Base-by-base conservation (phyloP, 257 asterid genomes). In the Solanum chiquidenum region DNA sequence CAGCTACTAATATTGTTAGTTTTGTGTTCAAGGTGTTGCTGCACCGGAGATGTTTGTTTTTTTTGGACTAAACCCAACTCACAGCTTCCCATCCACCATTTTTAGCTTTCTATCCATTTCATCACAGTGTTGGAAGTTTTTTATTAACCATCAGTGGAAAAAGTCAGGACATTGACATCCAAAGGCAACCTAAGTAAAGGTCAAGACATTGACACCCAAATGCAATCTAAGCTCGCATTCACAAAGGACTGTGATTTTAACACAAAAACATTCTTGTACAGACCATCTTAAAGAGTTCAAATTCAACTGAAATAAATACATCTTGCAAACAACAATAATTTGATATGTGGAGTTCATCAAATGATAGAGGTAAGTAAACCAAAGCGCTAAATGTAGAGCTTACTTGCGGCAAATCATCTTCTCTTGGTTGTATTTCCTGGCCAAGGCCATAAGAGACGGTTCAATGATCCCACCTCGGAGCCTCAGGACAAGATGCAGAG, bases 391-490 rank as follows among this genome's bases (percentile, higher is more conserved):
- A 8, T 10, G 42, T 5, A 82, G 69, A 49, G 35, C 93, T 88
- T 88, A 94, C 96, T 93, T 93, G 94, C 96, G 95, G 92, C 96
- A 94, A 87, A 94, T 94, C 93, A 90, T 93, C 92, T 94, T 94
- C 9, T 93, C 95, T 89, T 94, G 96, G 38, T 94, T 92, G 92
- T 90, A 94, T 35, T 94, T 94, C 91, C 94, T 90, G 6, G 97
- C 97, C 92, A 94, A 88, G 0, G 94, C 94, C 95, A 92, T 91
- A 13, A 94, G 94, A 12, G 95, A 94, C 2, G 95, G 96, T 91
- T 94, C 96, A 58, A 94, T 94, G n/a, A 93, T 93, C 76, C 95
- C 96, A 86, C 96, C 96, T 62, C 96, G 91, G 9, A 94, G 94
- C 94, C 96, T 94, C 96, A 94, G 90, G 68, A 94, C 96, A 94